Conservation (phyloP, 306 rosid genomes). For the Ormosia semicastrata region DNA sequence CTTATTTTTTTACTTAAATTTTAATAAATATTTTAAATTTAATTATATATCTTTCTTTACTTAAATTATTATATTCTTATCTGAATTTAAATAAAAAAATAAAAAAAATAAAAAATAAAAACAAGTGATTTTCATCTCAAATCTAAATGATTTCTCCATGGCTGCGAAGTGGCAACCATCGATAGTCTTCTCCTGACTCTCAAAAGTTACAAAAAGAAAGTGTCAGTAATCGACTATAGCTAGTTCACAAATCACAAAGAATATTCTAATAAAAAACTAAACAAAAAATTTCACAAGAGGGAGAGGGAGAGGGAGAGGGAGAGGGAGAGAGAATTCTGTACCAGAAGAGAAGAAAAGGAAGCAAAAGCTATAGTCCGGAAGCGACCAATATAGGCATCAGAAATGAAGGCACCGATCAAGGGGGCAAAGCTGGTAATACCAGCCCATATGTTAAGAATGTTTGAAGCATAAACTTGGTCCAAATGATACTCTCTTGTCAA, state of each 20-base stretch:
- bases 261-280: not conserved
- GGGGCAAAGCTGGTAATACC: conserved; percentile 67
- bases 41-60: too few relatives aligned
- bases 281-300: not conserved
- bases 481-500: conserved; percentile 58
- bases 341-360: conserved; percentile 58
- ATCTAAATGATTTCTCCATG: not conserved
- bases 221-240: not conserved
- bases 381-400: conserved; percentile 76
- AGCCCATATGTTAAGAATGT: conserved; percentile 60
- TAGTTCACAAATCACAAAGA: not conserved
- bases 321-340: conserved; percentile 1
- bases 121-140: too few relatives aligned
- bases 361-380: conserved; percentile 70
- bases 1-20: too few relatives aligned
- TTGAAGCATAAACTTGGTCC: conserved; percentile 69
- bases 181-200: not conserved
- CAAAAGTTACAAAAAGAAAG: not conserved
- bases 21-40: too few relatives aligned
- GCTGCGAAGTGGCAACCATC: not conserved
- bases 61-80: too few relatives aligned
- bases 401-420: conserved; percentile 77
- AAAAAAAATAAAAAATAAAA: too few relatives aligned
- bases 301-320: not conserved
- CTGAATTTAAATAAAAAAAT: too few relatives aligned